Conservation (phyloP, 495 filamentous ascomycete genomes). For the Aspergillus diversus region DNA sequence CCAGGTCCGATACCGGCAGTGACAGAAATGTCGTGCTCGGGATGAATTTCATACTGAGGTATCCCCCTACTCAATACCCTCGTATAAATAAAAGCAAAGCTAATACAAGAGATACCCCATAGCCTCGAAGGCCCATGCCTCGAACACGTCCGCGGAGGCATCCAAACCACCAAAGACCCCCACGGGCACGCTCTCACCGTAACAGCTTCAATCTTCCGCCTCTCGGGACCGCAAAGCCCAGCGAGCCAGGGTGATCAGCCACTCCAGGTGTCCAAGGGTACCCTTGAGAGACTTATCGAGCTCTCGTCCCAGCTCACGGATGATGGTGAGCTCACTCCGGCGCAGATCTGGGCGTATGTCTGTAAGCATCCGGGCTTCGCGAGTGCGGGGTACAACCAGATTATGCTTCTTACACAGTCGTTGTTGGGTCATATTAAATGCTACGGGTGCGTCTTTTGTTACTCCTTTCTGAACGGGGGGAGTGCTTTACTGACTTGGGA, state of each 20-base stretch:
- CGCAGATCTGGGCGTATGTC: constrained; percentile 6
- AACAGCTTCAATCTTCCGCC: constrained; percentile 9
- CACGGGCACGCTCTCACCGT: constrained; percentile 13
- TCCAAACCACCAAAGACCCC: not conserved
- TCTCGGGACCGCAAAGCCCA: not conserved
- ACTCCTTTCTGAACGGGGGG: not conserved
- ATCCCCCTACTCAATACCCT: not conserved
- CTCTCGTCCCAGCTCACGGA: constrained; percentile 1
- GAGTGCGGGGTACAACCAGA: not conserved
- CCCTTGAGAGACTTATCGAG: not conserved
- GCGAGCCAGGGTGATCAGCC: not conserved
- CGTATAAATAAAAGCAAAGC: too few species aligned
- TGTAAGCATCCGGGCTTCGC: not conserved
- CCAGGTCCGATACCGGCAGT: not conserved
- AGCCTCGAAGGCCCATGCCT: constrained; percentile 13
- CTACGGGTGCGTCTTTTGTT: constrained; percentile 5
- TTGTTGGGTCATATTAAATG: constrained; percentile 10
- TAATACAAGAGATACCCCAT: too few species aligned
- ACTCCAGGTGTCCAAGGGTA: not conserved
- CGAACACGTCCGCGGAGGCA: constrained; percentile 7
- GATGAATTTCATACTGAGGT: constrained; percentile 17
- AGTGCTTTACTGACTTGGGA: not conserved
- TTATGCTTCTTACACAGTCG: constrained; percentile 8
- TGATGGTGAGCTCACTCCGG: constrained; percentile 1
- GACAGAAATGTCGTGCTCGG: not conserved